Evolutionary conservation across 129 eudicot genomes (phyloP).

Genomic region (Flaveria linearis): DNA sequence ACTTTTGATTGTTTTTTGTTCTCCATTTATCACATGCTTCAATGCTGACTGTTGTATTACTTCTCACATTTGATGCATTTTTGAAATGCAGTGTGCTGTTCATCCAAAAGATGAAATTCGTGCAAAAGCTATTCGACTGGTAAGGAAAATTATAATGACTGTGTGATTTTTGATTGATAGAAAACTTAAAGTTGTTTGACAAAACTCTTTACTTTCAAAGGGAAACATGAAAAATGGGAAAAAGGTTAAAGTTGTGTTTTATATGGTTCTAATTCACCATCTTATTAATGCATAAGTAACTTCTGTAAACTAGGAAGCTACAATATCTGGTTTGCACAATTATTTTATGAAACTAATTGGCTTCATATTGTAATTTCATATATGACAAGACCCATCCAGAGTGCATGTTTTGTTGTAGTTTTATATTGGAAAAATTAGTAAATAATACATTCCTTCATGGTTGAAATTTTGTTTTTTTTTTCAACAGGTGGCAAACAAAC

Average conservation of each 20-base stretch:
- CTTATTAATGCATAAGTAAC: background rate
- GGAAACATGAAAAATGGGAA: constrained; percentile 5
- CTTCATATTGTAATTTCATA: background rate
- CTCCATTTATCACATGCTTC: background rate
- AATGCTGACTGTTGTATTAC: constrained; percentile 11
- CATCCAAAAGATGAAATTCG: constrained; percentile 86
- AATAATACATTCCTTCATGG: background rate
- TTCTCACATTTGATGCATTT: constrained; percentile 25
- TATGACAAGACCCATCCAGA: constrained; percentile 7
- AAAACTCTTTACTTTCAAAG: background rate
- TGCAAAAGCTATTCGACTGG: constrained; percentile 91
- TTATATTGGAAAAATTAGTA: background rate
- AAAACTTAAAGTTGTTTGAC: constrained; percentile 13
- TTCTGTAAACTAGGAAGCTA: background rate
- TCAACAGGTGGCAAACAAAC: constrained; percentile 86
- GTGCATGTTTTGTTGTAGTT: background rate
- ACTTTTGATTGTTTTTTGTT: background rate
- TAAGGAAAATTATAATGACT: constrained; percentile 32
- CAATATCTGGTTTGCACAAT: constrained; percentile 7
- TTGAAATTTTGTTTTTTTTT: constrained; percentile 21
- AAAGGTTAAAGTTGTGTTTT: background rate
- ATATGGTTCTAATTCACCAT: background rate
- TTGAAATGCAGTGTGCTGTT: constrained; percentile 78
- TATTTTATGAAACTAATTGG: background rate
- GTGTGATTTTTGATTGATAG: constrained; percentile 12